Percentiles rank a stretch among this genome's conserved stretches.
Evolutionary conservation across 2,329 filamentous ascomycete species (phyloP).

Genomic region (Aspergillus eucalypticola): DNA sequence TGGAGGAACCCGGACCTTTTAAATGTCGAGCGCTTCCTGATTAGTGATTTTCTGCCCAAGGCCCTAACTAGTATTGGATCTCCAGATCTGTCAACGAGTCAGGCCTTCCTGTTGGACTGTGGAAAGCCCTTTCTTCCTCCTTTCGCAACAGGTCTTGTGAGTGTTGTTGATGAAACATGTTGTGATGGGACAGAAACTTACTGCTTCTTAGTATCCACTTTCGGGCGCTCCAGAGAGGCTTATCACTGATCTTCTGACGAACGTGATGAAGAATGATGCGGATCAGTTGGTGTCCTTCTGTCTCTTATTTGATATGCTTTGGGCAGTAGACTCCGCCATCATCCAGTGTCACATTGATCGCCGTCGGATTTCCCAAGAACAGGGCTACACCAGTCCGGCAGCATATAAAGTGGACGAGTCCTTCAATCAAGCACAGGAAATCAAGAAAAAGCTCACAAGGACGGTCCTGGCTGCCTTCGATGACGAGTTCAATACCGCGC

Average conservation of each 20-base stretch:
- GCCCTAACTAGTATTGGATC: conserved; percentile 30
- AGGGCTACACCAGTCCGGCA: conserved; percentile 19
- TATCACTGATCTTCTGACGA: conserved; percentile 23
- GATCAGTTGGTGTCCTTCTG: conserved; percentile 37
- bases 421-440: conserved; percentile 20
- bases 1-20: conserved; percentile 36
- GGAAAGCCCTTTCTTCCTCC: conserved; percentile 29
- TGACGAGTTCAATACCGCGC: conserved; percentile 21
- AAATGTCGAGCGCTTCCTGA: conserved; percentile 34
- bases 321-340: conserved; percentile 37
- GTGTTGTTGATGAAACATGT: conserved; percentile 4
- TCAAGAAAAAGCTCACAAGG: conserved; percentile 21
- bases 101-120: conserved; percentile 10
- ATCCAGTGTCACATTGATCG: conserved; percentile 39
- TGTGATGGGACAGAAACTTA: conserved; percentile 8
- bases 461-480: conserved; percentile 26
- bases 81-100: conserved; percentile 12
- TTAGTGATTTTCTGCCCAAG: conserved; percentile 32
- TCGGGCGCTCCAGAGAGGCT: conserved; percentile 29
- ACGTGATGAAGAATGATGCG: conserved; percentile 16
- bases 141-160: conserved; percentile 33
- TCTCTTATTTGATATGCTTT: conserved; percentile 36
- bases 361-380: conserved; percentile 25
- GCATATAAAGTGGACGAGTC: conserved; percentile 21
- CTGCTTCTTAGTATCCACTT: conserved; percentile 32